These are phyloP conservation scores for Pistacia atlantica DNA, from an alignment of 345 rosid species.

Conservation along the genomic window DNA sequence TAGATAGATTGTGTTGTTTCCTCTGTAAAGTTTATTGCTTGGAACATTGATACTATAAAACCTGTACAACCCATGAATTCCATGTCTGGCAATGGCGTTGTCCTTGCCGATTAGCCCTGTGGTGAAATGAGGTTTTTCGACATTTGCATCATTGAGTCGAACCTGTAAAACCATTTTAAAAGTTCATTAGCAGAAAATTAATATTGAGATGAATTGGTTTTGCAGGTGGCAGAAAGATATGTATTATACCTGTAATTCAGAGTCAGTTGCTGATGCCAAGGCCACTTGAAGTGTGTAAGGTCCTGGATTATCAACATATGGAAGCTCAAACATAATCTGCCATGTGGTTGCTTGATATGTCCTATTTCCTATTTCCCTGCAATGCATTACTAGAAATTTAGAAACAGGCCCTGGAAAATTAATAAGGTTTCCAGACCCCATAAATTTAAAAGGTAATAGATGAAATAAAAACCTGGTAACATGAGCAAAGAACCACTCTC, in stretches of 20 bases:
- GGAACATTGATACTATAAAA: slow-evolving; percentile 53
- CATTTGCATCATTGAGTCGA: slow-evolving; percentile 47
- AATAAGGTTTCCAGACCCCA: too few species aligned
- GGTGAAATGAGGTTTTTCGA: slow-evolving; percentile 38
- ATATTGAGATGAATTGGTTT: not conserved
- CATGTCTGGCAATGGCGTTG: slow-evolving; percentile 86
- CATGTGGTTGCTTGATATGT: slow-evolving; percentile 59
- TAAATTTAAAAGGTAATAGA: not conserved
- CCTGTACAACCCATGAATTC: slow-evolving; percentile 80
- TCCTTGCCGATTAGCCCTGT: slow-evolving; percentile 62
- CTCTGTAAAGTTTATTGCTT: slow-evolving; percentile 34
- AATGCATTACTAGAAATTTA: not conserved
- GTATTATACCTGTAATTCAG: slow-evolving; percentile 50
- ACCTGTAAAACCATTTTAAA: slow-evolving; percentile 34
- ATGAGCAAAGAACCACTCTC: slow-evolving; percentile 86
- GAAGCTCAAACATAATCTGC: slow-evolving; percentile 55
- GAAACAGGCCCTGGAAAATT: not conserved
- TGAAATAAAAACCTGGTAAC: slow-evolving; percentile 49
- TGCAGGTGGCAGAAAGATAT: not conserved
- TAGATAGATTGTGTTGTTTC: slow-evolving; percentile 60
- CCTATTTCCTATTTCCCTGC: slow-evolving; percentile 41
- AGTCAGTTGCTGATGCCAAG: slow-evolving; percentile 62
- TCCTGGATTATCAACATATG: slow-evolving; percentile 26
- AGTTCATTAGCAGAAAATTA: not conserved
- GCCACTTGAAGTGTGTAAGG: slow-evolving; percentile 69